Evolutionary conservation across 164 flowering plant species (phyloP).

Genomic region (Houttuynia cordata): DNA sequence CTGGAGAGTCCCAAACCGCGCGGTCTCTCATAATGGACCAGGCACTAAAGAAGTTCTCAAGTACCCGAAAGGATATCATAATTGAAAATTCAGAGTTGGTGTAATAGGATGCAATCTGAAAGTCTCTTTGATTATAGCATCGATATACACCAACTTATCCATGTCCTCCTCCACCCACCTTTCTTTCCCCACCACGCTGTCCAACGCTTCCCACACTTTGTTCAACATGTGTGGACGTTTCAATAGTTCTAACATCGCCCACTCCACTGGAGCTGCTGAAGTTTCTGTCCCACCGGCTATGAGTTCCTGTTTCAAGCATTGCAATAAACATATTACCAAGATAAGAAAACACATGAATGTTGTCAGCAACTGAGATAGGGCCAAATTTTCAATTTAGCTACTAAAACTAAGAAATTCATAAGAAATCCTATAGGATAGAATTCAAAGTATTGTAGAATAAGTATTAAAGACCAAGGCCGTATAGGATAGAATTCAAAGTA

Average conservation of each 20-base stretch:
- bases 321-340: background rate
- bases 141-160: background rate
- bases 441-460: no score
- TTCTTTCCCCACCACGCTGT: background rate
- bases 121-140: background rate
- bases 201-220: background rate
- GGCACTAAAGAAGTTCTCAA: background rate
- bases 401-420: no score
- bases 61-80: background rate
- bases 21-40: slow-evolving; percentile 2
- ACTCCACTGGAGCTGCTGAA: background rate
- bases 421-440: no score
- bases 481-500: no score
- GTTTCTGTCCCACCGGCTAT: background rate
- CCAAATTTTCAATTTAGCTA: no score
- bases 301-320: background rate
- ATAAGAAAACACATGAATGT: no score
- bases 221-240: background rate
- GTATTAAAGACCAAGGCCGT: no score
- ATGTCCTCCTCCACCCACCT: slow-evolving; percentile 1
- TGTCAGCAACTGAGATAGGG: no score
- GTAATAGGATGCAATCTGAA: background rate
- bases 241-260: slow-evolving; percentile 3
- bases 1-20: slow-evolving; percentile 1
- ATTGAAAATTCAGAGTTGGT: background rate